Base-by-base conservation (phyloP, 805 yeast species). In the Zygosaccharomyces bisporus region DNA sequence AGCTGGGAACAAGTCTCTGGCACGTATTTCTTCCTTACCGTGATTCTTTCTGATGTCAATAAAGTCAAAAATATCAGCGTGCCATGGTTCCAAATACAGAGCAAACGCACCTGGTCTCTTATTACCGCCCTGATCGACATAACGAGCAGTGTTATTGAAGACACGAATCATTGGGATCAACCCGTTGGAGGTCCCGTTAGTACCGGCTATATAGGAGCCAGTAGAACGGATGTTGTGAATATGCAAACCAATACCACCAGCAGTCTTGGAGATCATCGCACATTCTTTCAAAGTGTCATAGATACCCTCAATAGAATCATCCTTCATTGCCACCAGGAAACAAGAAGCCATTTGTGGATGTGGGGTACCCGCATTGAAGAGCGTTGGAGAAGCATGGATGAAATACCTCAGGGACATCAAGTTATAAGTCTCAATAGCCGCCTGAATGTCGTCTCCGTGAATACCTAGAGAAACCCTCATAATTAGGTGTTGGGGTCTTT, bases 51-150 rank as follows among this genome's bases (percentile, higher is more conserved):
- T 78, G 50, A 90, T 72, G 43, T 89, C 90, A 43, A 91, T 63
- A 57, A 90, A 83, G 42, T 85, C 95, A 63, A 87, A 82, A 17
- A 90, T 74, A 58, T 90, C 98, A 4, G 84, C 77, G 61, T 90
- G 98, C 98, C 98, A 90, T 41, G 98, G 97, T 69, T 90, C 98
- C 30, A 90, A 67, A 66, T 89, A 90, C 18, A 89, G 70, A 25
- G 96, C 95, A 66, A 90, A 85, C 2, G 98, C 98, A 44, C 97
- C 97, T 0, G 98, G 98, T 56, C 98, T 74, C 66, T 90, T 90
- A 67, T 90, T 91, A 39, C 97, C 97, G 46, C 98, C 98, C 72
- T 90, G 98, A 61, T 90, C 97, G 17, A 90, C 97, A 60, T 90
- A 91, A 52, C 96, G 77, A 6, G 98, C 96, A 12, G 97, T 89